These are phyloP conservation scores for Theobroma cacao DNA, from an alignment of 345 rosid species.

Conservation along the genomic window DNA sequence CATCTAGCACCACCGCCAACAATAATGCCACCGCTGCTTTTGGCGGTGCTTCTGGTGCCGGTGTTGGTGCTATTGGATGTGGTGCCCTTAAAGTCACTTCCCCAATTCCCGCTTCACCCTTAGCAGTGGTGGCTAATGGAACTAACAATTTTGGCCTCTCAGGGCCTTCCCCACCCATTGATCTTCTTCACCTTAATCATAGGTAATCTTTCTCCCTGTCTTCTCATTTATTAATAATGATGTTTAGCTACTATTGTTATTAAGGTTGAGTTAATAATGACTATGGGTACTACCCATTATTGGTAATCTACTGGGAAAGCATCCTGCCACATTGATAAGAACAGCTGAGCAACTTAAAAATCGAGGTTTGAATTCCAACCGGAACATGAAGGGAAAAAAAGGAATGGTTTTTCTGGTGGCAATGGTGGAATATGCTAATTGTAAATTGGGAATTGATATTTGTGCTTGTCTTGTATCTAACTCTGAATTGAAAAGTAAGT, in stretches of 20 bases:
- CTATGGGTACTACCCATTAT: too few relatives aligned
- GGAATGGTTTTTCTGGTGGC: neutral
- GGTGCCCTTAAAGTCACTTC: slow-evolving; percentile 13
- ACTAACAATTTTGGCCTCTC: slow-evolving; percentile 38
- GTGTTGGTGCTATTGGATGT: slow-evolving; percentile 19
- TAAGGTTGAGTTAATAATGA: neutral
- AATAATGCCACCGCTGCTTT: slow-evolving; percentile 1
- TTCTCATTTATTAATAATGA: neutral
- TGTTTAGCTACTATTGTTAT: neutral
- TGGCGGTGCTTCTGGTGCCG: slow-evolving; percentile 3
- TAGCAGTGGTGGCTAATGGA: slow-evolving; percentile 36
- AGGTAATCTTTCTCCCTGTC: slow-evolving; percentile 34
- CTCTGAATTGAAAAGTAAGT: too few relatives aligned
- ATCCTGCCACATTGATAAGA: neutral
- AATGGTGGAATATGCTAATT: too few relatives aligned
- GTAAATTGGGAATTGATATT: neutral
- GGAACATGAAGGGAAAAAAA: neutral
- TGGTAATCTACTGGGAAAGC: neutral
- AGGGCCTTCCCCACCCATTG: slow-evolving; percentile 50
- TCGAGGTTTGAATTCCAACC: neutral
- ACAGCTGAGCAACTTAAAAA: neutral
- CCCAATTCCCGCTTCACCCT: slow-evolving; percentile 24
- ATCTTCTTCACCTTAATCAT: slow-evolving; percentile 53
- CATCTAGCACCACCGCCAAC: slow-evolving; percentile 28
- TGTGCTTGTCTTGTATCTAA: too few relatives aligned